These are phyloP conservation scores for Aspergillus carbonarius DNA, from an alignment of 2,329 filamentous ascomycete species.

Conservation along the genomic window DNA sequence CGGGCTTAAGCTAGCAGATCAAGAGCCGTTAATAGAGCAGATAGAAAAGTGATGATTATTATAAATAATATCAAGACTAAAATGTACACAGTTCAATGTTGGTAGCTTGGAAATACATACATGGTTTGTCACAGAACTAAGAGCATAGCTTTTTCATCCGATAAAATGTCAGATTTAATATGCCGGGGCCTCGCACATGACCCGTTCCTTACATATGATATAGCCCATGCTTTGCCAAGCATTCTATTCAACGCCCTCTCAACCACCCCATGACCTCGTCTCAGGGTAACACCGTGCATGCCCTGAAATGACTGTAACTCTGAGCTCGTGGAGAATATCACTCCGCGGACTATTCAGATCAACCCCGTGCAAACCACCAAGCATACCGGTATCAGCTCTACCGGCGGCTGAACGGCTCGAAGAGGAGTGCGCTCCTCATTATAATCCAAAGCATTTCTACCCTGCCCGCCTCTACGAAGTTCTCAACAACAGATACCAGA, in stretches of 20 bases:
- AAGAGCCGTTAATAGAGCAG: too few relatives aligned
- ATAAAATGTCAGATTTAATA: too few relatives aligned
- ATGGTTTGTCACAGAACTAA: too few relatives aligned
- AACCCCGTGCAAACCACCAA: slow-evolving; percentile 3
- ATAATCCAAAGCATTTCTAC: slow-evolving; percentile 17
- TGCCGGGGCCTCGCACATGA: too few relatives aligned
- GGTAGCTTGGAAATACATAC: too few relatives aligned
- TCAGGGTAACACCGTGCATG: background rate
- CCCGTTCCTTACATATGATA: background rate
- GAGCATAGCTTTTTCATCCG: too few relatives aligned
- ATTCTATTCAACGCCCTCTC: background rate
- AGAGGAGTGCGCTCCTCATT: slow-evolving; percentile 16
- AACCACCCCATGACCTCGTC: background rate
- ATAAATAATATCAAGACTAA: too few relatives aligned
- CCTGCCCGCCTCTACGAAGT: slow-evolving; percentile 18
- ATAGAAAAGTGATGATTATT: too few relatives aligned
- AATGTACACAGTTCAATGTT: too few relatives aligned
- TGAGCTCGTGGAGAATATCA: background rate
- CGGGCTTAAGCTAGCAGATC: too few relatives aligned
- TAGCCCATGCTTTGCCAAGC: background rate
- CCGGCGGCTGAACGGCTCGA: slow-evolving; percentile 10
- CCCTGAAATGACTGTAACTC: background rate
- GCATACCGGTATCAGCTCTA: slow-evolving; percentile 6
- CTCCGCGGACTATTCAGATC: background rate
- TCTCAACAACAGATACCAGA: slow-evolving; percentile 37